Evolutionary conservation across 2,329 filamentous ascomycete genomes (phyloP), one percentile per base, ranked within the genome.

Genomic region (Plenodomus biglobosus): DNA sequence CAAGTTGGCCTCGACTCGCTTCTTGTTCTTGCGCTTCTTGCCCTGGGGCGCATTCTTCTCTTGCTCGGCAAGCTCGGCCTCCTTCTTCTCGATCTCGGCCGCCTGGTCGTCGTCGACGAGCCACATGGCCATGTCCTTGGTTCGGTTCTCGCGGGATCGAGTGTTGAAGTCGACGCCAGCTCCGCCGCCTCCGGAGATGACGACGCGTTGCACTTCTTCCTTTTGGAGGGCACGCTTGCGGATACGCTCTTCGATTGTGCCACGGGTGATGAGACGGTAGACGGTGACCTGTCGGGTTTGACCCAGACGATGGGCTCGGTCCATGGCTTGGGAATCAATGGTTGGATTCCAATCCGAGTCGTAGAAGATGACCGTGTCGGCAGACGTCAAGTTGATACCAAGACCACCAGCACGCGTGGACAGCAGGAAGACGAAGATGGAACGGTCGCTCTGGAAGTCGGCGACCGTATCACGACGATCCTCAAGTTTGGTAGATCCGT

Each of bases 331-430:
- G 44, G 90, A 95, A 72, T 99, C 94, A 66, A 97, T 97, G 3
- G 94, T 97, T 0, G 94, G 94, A 71, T 99, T 99, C 94, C 94
- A 99, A 73, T 99, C 94, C 10, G 90, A 95, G 71, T 99, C 94
- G 80, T 99, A 99, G 78, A 99, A 99, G 74, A 99, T 97, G 75
- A 99, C 94, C 0, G 94, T 99, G 71, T 99, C 94, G 17, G 94
- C 94, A 43, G 89, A 87, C 5, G 94, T 97, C 59, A 99, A 78
- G 68, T 99, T 99, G 80, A 99, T 99, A 76, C 94, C 94, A 17
- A 99, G 82, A 79, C 94, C 94, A 83, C 94, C 94, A 32, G 94
- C 94, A 74, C 94, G 91, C 0, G 94, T 99, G 17, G 91, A 96
- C 35, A 99, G 79, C 30, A 99, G 78, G 81, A 99, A 99, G 62